A percentile compares a stretch with the other conserved stretches of the same genome.
Evolutionary conservation across 1,284 basidiomycete species (phyloP).

Genomic region (Ustilago curta): DNA sequence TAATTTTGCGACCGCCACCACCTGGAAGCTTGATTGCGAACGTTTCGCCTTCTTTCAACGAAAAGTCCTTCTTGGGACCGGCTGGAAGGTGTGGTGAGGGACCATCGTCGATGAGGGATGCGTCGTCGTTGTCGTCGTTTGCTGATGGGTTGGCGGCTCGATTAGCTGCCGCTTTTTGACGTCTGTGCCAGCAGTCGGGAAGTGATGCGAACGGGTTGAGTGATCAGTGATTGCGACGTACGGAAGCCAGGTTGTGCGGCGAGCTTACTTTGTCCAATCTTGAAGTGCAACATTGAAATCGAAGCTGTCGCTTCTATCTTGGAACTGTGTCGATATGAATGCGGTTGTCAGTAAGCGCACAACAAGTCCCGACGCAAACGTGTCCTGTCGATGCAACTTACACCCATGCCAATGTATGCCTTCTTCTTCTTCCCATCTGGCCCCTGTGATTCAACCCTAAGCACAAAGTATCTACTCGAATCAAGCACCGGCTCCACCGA

Average conservation of each 20-base stretch:
- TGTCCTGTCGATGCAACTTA: conserved; percentile 27
- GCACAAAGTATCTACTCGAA: conserved; percentile 93
- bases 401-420: conserved; percentile 68
- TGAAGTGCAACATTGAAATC: conserved; percentile 78
- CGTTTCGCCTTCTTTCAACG: conserved; percentile 94
- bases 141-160: conserved; percentile 29
- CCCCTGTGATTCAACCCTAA: conserved; percentile 76
- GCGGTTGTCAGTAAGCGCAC: background rate
- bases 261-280: conserved; percentile 86
- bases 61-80: conserved; percentile 89
- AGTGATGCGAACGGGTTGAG: background rate
- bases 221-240: background rate
- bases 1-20: conserved; percentile 44
- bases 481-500: conserved; percentile 95
- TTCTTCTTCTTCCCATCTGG: conserved; percentile 58
- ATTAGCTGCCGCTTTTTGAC: conserved; percentile 50
- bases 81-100: conserved; percentile 71
- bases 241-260: background rate
- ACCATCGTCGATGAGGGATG: conserved; percentile 23
- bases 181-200: conserved; percentile 28
- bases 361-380: background rate
- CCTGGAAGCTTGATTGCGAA: conserved; percentile 73
- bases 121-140: conserved; percentile 9
- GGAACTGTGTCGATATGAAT: conserved; percentile 47
- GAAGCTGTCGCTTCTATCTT: conserved; percentile 63